Base-by-base conservation (phyloP, 345 rosid species). In the Corymbia maculata region DNA sequence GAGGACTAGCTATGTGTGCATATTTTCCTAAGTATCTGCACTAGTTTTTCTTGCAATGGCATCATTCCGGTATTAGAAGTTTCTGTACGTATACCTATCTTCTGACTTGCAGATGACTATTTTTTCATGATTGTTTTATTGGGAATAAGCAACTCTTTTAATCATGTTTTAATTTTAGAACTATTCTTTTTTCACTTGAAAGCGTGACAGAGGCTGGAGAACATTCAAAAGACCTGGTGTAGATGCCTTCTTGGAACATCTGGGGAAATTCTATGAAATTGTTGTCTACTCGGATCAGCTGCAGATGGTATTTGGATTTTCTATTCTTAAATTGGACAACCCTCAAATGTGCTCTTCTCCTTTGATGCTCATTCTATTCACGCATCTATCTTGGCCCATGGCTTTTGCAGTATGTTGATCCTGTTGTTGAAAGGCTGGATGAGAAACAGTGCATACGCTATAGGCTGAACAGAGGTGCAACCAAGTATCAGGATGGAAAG, bases 191-290 rank as follows among this genome's bases (percentile, higher is more conserved):
- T 87, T 87, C 86, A 86, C 68, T 55, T 50, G 89, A 44, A 89
- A 97, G 99, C 97, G 99, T 64, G 99, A 97, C n/a, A 95, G 97
- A 93, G 99, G 99, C 86, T 98, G 99, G 99, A 92, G 98, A 66
- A 98, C 99, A 36, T 98, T 96, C 93, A 98, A 98, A 95, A 92
- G 99, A 89, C 99, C 99, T 85, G 99, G 98, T 89, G 97, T 97
- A 57, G 98, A 97, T 91, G 96, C 95, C 88, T 98, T 98, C 93
- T 91, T 98, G 94, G 98, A 98, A 89, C 99, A 98, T 88, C 95
- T 98, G 89, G 94, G 90, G 5, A 94, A 93, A 92, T 95, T 93
- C 88, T 97, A 94, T 85, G 99, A 98, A 94, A 94, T 98, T 91
- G 93, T 98, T 26, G 94, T 97, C 85, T 98, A 93, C 89, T 94